A percentile compares a stretch with the other conserved stretches of the same genome.
Conservation (phyloP, 2,329 filamentous ascomycete species). For the Fusarium domesticum region DNA sequence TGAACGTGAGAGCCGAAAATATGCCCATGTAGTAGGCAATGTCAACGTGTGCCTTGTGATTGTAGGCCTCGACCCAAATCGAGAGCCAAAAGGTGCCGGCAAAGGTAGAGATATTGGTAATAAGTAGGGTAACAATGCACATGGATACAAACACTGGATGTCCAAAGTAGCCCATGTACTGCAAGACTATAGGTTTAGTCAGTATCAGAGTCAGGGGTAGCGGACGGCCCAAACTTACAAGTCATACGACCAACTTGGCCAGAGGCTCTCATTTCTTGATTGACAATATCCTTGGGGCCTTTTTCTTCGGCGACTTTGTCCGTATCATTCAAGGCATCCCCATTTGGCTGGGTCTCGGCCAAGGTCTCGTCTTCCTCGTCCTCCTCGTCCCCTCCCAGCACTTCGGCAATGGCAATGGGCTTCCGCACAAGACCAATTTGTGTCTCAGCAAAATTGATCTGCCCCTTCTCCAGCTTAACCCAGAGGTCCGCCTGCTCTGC, state of each 20-base stretch:
- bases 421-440: constrained; percentile 46
- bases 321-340: constrained; percentile 30
- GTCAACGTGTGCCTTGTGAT: constrained; percentile 41
- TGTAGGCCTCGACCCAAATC: constrained; percentile 53
- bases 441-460: constrained; percentile 39
- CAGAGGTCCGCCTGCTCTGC: constrained; percentile 49
- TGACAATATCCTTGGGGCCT: constrained; percentile 41
- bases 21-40: constrained; percentile 52
- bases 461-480: constrained; percentile 46
- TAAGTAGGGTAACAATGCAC: constrained; percentile 39
- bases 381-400: constrained; percentile 37
- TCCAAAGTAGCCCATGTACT: constrained; percentile 53
- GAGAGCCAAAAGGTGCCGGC: constrained; percentile 48
- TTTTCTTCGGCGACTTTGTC: constrained; percentile 38
- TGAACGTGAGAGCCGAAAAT: constrained; percentile 46
- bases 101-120: constrained; percentile 43
- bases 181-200: constrained; percentile 36
- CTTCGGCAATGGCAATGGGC: constrained; percentile 43
- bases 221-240: constrained; percentile 32
- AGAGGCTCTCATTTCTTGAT: constrained; percentile 47
- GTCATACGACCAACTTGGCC: constrained; percentile 45
- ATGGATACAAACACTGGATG: constrained; percentile 41
- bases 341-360: constrained; percentile 29
- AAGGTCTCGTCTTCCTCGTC: constrained; percentile 28
- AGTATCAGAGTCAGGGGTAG: not conserved